Conservation (phyloP, 305 asterid species). For the Withania somnifera region DNA sequence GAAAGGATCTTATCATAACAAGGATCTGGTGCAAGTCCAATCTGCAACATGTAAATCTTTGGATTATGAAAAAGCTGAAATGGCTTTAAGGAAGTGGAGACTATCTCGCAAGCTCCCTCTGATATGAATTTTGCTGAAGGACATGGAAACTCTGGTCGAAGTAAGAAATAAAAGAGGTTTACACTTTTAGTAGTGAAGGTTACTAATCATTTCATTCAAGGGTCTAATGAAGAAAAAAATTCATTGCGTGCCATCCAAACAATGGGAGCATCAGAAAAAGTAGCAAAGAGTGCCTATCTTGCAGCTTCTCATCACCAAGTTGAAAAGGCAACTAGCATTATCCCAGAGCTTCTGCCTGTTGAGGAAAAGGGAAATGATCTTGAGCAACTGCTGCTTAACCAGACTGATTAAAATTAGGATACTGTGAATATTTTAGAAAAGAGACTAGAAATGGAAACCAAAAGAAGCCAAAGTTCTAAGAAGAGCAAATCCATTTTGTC, state of each 20-base stretch:
- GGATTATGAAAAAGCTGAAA: neutral
- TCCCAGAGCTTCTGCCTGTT: conserved; percentile 11
- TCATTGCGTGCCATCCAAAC: neutral
- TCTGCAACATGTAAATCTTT: conserved; percentile 2
- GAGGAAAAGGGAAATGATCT: conserved; percentile 19
- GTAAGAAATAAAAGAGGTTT: conserved; percentile 15
- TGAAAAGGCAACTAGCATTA: conserved; percentile 6
- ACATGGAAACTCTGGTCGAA: conserved; percentile 13
- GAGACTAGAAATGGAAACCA: conserved; percentile 27
- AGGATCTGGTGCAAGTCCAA: conserved; percentile 6
- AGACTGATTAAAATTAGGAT: conserved; percentile 13
- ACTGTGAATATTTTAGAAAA: conserved; percentile 7
- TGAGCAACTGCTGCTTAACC: conserved; percentile 14
- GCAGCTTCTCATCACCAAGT: conserved; percentile 12
- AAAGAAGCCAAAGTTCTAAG: conserved; percentile 23
- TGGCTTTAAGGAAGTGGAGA: conserved; percentile 8
- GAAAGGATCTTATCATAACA: conserved; percentile 5
- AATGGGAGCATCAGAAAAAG: conserved; percentile 12
- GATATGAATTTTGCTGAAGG: conserved; percentile 18
- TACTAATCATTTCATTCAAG: conserved; percentile 11
- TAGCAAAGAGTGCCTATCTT: conserved; percentile 11
- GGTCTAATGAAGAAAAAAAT: conserved; percentile 16
- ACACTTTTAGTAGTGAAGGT: conserved; percentile 13
- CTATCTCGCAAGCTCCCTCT: conserved; percentile 3
- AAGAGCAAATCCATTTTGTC: conserved; percentile 19